phyloP scores from a whole-genome alignment of 2,329 filamentous ascomycete genomes.

The Trichoderma cornu-damae region DNA sequence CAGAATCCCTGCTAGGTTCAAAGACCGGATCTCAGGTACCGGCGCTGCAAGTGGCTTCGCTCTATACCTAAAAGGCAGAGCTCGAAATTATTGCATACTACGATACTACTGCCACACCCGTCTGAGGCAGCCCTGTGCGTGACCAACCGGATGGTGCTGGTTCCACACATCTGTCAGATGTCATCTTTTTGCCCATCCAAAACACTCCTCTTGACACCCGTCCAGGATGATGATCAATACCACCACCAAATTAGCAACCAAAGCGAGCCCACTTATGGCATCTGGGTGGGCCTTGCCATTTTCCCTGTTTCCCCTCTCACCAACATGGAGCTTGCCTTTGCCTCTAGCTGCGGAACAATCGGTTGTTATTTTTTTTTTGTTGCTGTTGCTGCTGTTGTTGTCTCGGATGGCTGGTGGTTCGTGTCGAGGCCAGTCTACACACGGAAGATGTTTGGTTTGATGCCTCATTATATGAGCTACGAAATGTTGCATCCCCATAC shows the following conservation, averaged over 20 bases:
- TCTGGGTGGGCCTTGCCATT: neutral
- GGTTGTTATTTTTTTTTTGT: too few species aligned
- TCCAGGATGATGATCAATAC: slow-evolving; percentile 3
- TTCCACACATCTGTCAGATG: slow-evolving; percentile 15
- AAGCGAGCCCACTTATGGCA: neutral
- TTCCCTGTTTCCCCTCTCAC: neutral
- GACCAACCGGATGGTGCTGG: neutral
- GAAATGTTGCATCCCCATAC: neutral
- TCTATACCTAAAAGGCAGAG: neutral
- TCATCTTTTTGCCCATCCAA: slow-evolving; percentile 10
- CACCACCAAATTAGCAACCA: slow-evolving; percentile 1
- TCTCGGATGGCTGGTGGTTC: slow-evolving; percentile 6
- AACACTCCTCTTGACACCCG: neutral
- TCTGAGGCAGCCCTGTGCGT: neutral
- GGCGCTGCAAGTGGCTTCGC: neutral
- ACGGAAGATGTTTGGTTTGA: neutral
- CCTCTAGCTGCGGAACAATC: neutral
- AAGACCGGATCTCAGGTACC: neutral
- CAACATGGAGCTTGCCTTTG: neutral
- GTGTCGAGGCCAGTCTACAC: neutral
- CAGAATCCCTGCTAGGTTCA: neutral
- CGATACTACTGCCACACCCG: neutral
- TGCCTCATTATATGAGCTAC: neutral
- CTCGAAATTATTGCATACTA: neutral
- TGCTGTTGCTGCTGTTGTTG: neutral